Base-by-base conservation (phyloP, 805 yeast species). In the Pichia paraexigua region DNA sequence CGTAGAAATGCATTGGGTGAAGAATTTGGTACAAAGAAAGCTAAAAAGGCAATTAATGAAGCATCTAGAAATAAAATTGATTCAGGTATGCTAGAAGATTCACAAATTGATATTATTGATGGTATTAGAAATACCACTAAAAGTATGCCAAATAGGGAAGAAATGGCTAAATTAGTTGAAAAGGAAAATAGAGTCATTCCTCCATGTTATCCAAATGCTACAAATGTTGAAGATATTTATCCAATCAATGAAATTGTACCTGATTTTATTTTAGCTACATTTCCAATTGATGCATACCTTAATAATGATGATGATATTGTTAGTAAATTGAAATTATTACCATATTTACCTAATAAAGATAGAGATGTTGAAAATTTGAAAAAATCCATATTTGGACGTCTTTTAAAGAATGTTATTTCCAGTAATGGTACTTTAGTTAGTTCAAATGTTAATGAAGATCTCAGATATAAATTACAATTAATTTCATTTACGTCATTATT, bases 1-100 rank as follows among this genome's bases (percentile, higher is more conserved):
- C 88, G 87, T 69, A 79, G 97, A 66, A 87, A 80, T 51, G 85
- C 88, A 2, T 76, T 94, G 63, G 99, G 99, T 63, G 92, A 89
- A 69, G 95, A 94, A 3, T 94, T 94, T 61, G 99, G 99, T 76
- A 92, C 99, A 52, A 91, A 87, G 72, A 91, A 83, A 72, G 97
- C 97, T 56, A 92, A 89, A 72, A 85, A 88, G 60, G 95, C 95
- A 37, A 86, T 94, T 62, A 72, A 79, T 48, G 92, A 85, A 64
- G 69, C 82, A 61, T 94, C 84, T 62, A 81, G 85, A 67, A 94
- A 94, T 70, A 77, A 86, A 60, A 83, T 94, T 63, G 97, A 94
- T 65, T 78, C 96, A 2, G 95, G 81, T 48, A 79, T 82, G 67
- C 77, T 94, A 58, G 85, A 78, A 51, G 61, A 58, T 43, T 73